Evolutionary conservation across 148 eudicot species (phyloP), one percentile per base, ranked within the genome.

Genomic region (Vaccinium darrowii): DNA sequence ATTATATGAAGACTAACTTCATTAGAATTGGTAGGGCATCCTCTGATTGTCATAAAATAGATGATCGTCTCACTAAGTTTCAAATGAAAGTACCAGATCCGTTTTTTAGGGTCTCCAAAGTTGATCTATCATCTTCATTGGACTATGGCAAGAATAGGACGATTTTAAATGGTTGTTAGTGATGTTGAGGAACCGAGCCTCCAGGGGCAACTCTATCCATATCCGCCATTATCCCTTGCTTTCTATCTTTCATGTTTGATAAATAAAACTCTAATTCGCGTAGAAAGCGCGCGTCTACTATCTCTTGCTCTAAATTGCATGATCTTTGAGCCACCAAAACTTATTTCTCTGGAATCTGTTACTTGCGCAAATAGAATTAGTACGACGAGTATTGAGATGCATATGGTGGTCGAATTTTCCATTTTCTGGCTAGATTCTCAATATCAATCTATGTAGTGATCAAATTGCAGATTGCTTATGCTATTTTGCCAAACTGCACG

Each of bases 181-280:
- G 80, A 52, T 78, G 80, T 13, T 52, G 80, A 78, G 80, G 36
- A 52, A 25, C 60, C 0, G 80, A 60, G 39, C 80, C 80, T n/a
- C 36, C 60, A 4, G 80, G 80, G 1, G 60, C 60, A 52, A 78
- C 62, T 78, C 62, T 78, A 13, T 78, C 60, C 0, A 1, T 14
- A 51, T 51, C 60, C 43, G 0, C 12, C 60, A 51, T 23, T 52
- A 27, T 7, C 60, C 60, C 52, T 27, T 27, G 27, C 13, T 51
- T 77, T 14, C 49, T 36, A 1, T 51, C 36, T 56, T 78, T 78
- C 60, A 25, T 51, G 60, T 51, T 52, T 0, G 58, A 25, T 11
- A 51, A 78, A 78, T 52, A 60, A 52, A 51, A 52, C 1, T 19
- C 81, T 13, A 13, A 25, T 13, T 78, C 43, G 7, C 21, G 81